These are phyloP conservation scores for Trichoderma afroharzianum DNA, from an alignment of 2,329 filamentous ascomycete species.

Conservation along the genomic window DNA sequence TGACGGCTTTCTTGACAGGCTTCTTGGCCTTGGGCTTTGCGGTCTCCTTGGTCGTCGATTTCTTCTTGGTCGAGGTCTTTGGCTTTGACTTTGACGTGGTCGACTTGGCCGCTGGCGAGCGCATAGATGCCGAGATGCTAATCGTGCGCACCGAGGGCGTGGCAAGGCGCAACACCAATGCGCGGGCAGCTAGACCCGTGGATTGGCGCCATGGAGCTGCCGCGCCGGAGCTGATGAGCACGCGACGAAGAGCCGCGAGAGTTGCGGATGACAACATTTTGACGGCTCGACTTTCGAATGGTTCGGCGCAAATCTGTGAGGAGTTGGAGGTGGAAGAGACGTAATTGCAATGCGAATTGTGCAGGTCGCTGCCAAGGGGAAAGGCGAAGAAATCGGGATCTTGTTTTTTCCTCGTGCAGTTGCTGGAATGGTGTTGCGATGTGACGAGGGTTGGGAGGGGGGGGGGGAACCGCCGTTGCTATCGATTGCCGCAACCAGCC, in stretches of 20 bases:
- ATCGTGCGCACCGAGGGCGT: constrained; percentile 30
- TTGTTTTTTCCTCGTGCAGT: not conserved
- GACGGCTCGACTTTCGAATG: not conserved
- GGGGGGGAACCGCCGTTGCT: not conserved
- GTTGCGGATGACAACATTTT: constrained; percentile 43
- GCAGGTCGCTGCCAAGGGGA: not conserved
- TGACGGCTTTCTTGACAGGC: constrained; percentile 25
- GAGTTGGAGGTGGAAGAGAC: no score
- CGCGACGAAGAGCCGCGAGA: constrained; percentile 37
- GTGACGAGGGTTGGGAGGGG: constrained; percentile 18
- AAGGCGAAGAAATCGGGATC: not conserved
- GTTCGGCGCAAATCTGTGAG: not conserved
- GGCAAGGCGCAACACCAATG: constrained; percentile 18
- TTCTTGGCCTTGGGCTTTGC: constrained; percentile 21
- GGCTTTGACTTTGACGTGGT: constrained; percentile 23
- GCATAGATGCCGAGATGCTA: constrained; percentile 29
- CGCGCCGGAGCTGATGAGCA: constrained; percentile 20
- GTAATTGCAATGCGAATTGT: not conserved
- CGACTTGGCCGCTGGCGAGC: constrained; percentile 25
- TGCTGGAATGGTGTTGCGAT: constrained; percentile 17
- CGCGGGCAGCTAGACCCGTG: constrained; percentile 23
- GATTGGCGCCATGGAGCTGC: constrained; percentile 20
- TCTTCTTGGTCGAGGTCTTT: constrained; percentile 23
- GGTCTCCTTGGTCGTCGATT: constrained; percentile 22
- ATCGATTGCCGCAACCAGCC: constrained; percentile 12